These are phyloP conservation scores for Gracilariopsis chorda DNA, from an alignment of 23 red algal genomes.

Conservation along the genomic window DNA sequence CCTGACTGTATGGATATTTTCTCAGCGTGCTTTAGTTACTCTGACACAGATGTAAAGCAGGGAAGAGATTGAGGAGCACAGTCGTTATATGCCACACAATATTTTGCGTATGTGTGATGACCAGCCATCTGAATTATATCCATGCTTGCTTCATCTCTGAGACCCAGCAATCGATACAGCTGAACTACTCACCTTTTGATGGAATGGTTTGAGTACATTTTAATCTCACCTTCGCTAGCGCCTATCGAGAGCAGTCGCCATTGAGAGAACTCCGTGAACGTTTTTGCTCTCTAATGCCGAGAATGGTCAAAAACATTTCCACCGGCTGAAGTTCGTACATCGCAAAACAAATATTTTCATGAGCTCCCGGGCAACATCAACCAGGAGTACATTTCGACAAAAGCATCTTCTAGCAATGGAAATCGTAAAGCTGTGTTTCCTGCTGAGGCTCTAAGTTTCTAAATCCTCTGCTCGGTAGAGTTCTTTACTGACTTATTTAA, in stretches of 20 bases:
- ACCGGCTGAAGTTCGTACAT: background rate
- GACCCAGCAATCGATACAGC: background rate
- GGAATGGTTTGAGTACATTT: background rate
- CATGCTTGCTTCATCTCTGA: background rate
- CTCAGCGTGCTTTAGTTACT: too few relatives aligned
- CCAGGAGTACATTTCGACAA: background rate
- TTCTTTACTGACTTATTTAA: background rate
- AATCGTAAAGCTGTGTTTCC: background rate
- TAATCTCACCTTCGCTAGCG: background rate
- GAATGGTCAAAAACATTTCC: background rate
- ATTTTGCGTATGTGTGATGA: background rate
- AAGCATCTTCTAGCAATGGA: background rate
- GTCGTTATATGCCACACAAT: background rate
- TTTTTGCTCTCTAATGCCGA: background rate
- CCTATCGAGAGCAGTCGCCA: background rate
- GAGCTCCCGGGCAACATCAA: background rate
- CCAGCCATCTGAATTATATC: conserved; percentile 6
- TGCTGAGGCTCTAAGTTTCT: background rate
- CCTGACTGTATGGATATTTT: too few relatives aligned
- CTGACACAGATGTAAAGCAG: too few relatives aligned
- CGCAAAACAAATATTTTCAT: background rate
- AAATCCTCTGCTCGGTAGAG: background rate
- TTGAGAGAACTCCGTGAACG: background rate
- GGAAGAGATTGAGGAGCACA: too few relatives aligned
- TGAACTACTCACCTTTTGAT: background rate